Conservation (phyloP, 768 basidiomycete genomes). For the Termitomyces sp. region DNA sequence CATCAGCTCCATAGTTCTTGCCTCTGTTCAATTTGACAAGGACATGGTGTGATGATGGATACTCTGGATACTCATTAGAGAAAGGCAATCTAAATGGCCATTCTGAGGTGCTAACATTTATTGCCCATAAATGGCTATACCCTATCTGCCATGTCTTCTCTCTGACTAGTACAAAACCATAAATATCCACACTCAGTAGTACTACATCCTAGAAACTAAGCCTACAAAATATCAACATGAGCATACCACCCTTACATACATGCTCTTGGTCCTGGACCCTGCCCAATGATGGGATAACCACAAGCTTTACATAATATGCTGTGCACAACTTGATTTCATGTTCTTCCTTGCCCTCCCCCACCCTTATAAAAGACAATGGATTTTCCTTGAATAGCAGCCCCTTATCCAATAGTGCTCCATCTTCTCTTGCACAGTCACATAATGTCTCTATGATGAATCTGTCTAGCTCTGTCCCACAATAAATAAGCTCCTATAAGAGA, state of each 20-base stretch:
- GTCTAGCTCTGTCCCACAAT: conserved; percentile 44
- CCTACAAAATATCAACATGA: conserved; percentile 18
- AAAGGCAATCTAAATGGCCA: conserved; percentile 35
- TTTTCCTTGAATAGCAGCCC: conserved; percentile 9
- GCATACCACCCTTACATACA: conserved; percentile 19
- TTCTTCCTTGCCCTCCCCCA: conserved; percentile 42
- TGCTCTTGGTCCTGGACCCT: conserved; percentile 33
- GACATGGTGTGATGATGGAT: conserved; percentile 30
- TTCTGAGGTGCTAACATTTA: conserved; percentile 29
- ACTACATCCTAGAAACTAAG: conserved; percentile 20
- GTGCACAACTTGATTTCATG: conserved; percentile 31
- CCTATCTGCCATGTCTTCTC: conserved; percentile 29
- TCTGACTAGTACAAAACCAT: conserved; percentile 18
- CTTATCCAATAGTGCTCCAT: conserved; percentile 21
- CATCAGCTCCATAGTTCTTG: conserved; percentile 43
- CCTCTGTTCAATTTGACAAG: conserved; percentile 36
- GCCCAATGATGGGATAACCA: conserved; percentile 21
- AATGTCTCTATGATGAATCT: conserved; percentile 65
- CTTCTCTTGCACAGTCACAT: conserved; percentile 53
- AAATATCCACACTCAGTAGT: conserved; percentile 18
- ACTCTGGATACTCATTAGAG: conserved; percentile 49
- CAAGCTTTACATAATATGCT: conserved; percentile 32
- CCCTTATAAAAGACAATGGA: conserved; percentile 29
- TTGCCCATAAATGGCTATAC: conserved; percentile 24
- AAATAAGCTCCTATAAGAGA: conserved; percentile 2